Conservation (phyloP, 2,329 filamentous ascomycete genomes). For the Epichloe hybrida region DNA sequence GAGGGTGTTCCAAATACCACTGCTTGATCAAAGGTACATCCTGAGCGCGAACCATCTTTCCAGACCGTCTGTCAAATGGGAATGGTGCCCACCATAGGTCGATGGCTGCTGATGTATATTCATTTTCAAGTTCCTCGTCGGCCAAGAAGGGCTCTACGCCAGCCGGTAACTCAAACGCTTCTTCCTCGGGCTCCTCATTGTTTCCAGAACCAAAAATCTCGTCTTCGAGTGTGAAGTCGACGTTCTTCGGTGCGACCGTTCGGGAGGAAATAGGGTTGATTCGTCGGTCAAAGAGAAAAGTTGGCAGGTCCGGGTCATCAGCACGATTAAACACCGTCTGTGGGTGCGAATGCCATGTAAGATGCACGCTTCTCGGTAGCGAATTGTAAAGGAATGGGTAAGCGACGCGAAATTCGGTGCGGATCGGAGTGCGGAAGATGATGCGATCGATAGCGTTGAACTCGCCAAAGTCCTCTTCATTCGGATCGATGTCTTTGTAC, state of each 20-base stretch:
- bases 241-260: slow-evolving; percentile 84
- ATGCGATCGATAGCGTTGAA: slow-evolving; percentile 99
- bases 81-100: slow-evolving; percentile 96
- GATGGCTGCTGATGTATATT: slow-evolving; percentile 82
- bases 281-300: slow-evolving; percentile 94
- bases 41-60: slow-evolving; percentile 90
- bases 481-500: slow-evolving; percentile 97
- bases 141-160: slow-evolving; percentile 77
- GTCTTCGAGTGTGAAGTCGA: slow-evolving; percentile 86
- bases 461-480: slow-evolving; percentile 97
- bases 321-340: slow-evolving; percentile 83
- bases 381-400: slow-evolving; percentile 96
- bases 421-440: slow-evolving; percentile 89
- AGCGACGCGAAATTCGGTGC: slow-evolving; percentile 89
- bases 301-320: slow-evolving; percentile 78
- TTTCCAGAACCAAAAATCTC: slow-evolving; percentile 76
- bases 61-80: slow-evolving; percentile 87
- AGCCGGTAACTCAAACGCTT: slow-evolving; percentile 69
- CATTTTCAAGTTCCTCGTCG: slow-evolving; percentile 78
- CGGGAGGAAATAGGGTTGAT: slow-evolving; percentile 97
- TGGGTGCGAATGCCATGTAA: slow-evolving; percentile 88
- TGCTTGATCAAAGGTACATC: slow-evolving; percentile 96
- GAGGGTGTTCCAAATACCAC: slow-evolving; percentile 95
- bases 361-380: slow-evolving; percentile 80
- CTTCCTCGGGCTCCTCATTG: slow-evolving; percentile 61